Base-by-base conservation (phyloP, 2,329 filamentous ascomycete genomes). In the Trichoderma cornu-damae region DNA sequence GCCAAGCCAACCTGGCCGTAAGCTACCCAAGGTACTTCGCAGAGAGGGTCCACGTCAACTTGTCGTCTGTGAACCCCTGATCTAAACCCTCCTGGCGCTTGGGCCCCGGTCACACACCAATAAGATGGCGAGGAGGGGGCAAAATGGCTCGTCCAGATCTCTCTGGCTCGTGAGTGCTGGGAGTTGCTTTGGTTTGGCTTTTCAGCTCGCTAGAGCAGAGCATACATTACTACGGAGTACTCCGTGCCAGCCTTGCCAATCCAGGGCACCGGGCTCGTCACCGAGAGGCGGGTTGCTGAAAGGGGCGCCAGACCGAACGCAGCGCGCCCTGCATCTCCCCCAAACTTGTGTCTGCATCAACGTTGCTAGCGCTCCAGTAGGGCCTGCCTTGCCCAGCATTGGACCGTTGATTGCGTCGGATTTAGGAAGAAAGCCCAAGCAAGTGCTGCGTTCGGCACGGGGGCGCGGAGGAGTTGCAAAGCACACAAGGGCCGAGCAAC, bases 41-140 rank as follows among this genome's bases (percentile, higher is more conserved):
- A 30, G 26, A 35, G 16, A 35, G 57, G 52, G 34, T 54, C 57
- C 57, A 59, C 57, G 57, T 56, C 57, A 59, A 59, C 43, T 18
- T 55, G 57, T 58, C 56, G 57, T 59, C 48, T 59, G 9, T 42
- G 43, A 56, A 56, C 57, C 57, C 57, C 57, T 59, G 57, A 56
- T 44, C 49, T 58, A 53, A n/a, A 37, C 42, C 40, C 43, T 53
- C 42, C 48, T 50, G 28, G 46, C 46, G 54, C 30, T 28, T 32
- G 11, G 28, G 18, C 46, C 40, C 44, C 49, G 35, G 56, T 37
- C 44, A 20, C 34, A 35, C 46, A 35, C 56, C 56, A 58, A 58
- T 58, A 20, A 47, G 49, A 40, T 30, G 42, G 22, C 40, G 12
- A 47, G 34, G 34, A 38, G 47, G 16, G 18, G 44, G 34, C 53